phyloP scores from a whole-genome alignment of 2,329 filamentous ascomycete species.

The Lasiodiplodia sp. region DNA sequence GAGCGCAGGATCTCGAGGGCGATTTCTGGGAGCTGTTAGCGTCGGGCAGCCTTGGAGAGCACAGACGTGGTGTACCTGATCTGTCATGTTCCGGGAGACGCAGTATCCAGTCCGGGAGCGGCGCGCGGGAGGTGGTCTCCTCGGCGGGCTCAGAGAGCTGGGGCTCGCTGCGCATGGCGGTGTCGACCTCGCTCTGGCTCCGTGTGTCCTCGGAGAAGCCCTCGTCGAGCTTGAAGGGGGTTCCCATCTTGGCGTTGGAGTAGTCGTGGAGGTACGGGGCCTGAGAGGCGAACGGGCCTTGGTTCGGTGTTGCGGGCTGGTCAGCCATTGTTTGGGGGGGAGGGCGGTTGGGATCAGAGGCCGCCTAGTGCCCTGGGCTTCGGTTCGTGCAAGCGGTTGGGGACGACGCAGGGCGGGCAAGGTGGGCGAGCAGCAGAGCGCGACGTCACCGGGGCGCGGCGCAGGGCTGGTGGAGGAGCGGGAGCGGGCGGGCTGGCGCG shows the following conservation, averaged over 20 bases:
- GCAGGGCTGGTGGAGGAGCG: constrained; percentile 18
- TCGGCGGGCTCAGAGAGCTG: constrained; percentile 38
- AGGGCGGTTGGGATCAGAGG: constrained; percentile 12
- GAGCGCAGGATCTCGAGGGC: constrained; percentile 79
- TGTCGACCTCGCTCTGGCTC: constrained; percentile 54
- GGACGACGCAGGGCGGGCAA: background rate
- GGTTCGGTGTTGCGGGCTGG: constrained; percentile 38
- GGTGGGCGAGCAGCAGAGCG: background rate
- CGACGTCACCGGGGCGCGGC: constrained; percentile 12
- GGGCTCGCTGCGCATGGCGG: constrained; percentile 47
- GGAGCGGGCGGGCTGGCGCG: constrained; percentile 22
- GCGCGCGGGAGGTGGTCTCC: constrained; percentile 46
- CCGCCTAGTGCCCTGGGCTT: constrained; percentile 27
- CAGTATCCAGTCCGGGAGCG: constrained; percentile 63
- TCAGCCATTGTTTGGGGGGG: constrained; percentile 40
- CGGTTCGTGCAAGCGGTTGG: constrained; percentile 14
- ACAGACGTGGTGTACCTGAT: constrained; percentile 55
- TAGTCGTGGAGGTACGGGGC: constrained; percentile 46
- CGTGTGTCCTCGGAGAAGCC: constrained; percentile 82
- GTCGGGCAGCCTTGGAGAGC: constrained; percentile 21
- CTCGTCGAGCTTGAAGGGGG: constrained; percentile 69
- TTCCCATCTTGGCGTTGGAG: constrained; percentile 44
- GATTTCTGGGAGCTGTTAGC: constrained; percentile 65
- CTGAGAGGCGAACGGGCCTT: constrained; percentile 38
- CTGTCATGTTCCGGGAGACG: constrained; percentile 61